Conservation (phyloP, 2,329 filamentous ascomycete genomes). For the Sphaerulina vaccinii region DNA sequence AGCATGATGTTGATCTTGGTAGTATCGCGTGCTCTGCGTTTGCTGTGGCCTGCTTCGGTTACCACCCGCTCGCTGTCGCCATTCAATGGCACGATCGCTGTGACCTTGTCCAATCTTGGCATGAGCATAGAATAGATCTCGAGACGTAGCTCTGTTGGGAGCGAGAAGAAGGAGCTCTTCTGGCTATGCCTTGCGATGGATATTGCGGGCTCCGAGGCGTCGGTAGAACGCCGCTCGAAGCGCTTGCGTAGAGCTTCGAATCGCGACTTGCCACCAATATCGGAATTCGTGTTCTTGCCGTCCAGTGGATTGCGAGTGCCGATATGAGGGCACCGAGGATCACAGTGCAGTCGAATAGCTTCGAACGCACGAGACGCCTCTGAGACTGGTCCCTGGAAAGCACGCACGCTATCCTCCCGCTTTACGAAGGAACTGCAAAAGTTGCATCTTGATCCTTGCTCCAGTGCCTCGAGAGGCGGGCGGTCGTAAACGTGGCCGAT, state of each 20-base stretch:
- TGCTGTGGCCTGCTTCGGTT: conserved; percentile 26
- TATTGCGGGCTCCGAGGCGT: background rate
- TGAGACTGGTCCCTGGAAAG: conserved; percentile 23
- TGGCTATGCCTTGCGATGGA: conserved; percentile 4
- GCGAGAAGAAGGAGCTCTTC: conserved; percentile 40
- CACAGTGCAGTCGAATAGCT: conserved; percentile 26
- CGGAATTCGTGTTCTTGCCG: background rate
- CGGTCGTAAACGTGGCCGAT: conserved; percentile 36
- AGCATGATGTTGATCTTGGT: conserved; percentile 45
- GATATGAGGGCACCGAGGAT: conserved; percentile 26
- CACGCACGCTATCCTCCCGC: conserved; percentile 27
- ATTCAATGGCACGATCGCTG: conserved; percentile 28
- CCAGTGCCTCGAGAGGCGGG: conserved; percentile 33
- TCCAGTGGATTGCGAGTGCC: conserved; percentile 33
- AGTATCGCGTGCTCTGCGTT: conserved; percentile 36
- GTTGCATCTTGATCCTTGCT: conserved; percentile 34
- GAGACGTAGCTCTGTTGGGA: conserved; percentile 62
- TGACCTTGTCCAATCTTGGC: conserved; percentile 25
- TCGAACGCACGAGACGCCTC: conserved; percentile 2
- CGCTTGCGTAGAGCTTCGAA: conserved; percentile 19
- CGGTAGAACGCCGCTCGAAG: conserved; percentile 14
- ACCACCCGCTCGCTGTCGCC: conserved; percentile 31
- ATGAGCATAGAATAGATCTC: conserved; percentile 53
- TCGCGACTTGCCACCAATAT: conserved; percentile 9
- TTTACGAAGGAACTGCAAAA: conserved; percentile 31